A percentile compares a stretch with the other conserved stretches of the same genome.
phyloP scores from a whole-genome alignment of 345 rosid genomes.

The Draba incana region DNA sequence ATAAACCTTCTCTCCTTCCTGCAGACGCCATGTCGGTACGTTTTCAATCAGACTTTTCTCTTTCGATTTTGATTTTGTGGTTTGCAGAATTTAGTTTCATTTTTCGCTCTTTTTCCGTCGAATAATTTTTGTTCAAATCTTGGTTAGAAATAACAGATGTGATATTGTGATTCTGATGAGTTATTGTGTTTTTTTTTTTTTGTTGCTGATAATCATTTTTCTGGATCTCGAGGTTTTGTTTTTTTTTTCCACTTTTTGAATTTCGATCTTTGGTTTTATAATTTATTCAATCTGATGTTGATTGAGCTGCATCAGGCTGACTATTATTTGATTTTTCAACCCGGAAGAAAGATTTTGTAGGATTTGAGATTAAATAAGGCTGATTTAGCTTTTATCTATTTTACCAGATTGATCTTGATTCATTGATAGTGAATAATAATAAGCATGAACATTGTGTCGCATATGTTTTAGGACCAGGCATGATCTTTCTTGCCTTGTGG shows the following conservation, averaged over 20 bases:
- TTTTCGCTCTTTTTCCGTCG: background rate
- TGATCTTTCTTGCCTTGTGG: conserved; percentile 14
- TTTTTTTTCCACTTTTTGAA: background rate
- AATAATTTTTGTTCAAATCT: background rate
- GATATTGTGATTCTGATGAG: conserved; percentile 26
- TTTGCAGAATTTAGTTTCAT: conserved; percentile 24
- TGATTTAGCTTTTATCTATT: background rate
- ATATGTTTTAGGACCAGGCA: conserved; percentile 23
- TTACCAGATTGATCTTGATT: conserved; percentile 16
- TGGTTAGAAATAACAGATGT: conserved; percentile 14
- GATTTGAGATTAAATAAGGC: conserved; percentile 1
- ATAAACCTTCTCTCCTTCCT: conserved; percentile 31
- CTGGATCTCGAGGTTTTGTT: conserved; percentile 31
- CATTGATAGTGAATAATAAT: conserved; percentile 17
- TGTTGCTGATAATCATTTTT: background rate
- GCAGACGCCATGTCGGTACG: conserved; percentile 44
- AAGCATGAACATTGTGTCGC: conserved; percentile 12
- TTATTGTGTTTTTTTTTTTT: background rate
- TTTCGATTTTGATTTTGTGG: conserved; percentile 24
- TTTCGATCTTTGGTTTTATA: background rate
- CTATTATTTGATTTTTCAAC: no score
- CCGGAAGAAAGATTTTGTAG: background rate
- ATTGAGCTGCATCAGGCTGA: conserved; percentile 7
- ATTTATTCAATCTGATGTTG: conserved; percentile 26
- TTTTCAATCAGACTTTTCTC: background rate